Percentiles rank a stretch among this genome's conserved stretches.
Evolutionary conservation across 129 eudicot genomes (phyloP).

Genomic region (Calendula officinalis): DNA sequence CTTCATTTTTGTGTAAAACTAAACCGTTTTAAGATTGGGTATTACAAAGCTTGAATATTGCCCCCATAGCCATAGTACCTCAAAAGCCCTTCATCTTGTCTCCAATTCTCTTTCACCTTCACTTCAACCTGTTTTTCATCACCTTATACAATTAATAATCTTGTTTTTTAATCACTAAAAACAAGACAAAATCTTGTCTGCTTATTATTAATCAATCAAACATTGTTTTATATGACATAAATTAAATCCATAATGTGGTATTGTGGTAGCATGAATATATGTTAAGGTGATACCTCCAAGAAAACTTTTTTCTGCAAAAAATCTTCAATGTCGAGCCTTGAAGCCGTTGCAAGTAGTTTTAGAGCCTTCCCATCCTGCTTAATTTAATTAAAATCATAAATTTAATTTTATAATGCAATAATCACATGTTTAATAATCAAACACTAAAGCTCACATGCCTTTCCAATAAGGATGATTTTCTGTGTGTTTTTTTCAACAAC

Average conservation of each 20-base stretch:
- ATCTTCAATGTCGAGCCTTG: slow-evolving; percentile 95
- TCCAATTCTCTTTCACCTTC: slow-evolving; percentile 97
- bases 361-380: slow-evolving; percentile 81
- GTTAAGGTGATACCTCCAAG: slow-evolving; percentile 61
- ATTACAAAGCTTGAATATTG: slow-evolving; percentile 63
- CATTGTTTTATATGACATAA: no score
- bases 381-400: neutral
- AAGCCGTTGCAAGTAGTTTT: slow-evolving; percentile 85
- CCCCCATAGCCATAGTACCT: slow-evolving; percentile 91
- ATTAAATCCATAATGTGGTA: no score
- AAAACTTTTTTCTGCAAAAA: slow-evolving; percentile 91
- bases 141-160: neutral
- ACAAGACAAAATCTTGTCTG: no score
- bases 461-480: slow-evolving; percentile 90
- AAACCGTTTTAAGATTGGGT: neutral
- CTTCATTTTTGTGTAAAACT: slow-evolving; percentile 4
- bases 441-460: slow-evolving; percentile 32
- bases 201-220: no score
- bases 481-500: slow-evolving; percentile 87
- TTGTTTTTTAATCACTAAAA: no score
- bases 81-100: slow-evolving; percentile 94
- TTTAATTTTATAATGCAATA: neutral
- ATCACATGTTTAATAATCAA: neutral
- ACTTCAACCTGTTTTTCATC: slow-evolving; percentile 71
- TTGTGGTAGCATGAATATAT: neutral